Evolutionary conservation across 2,329 filamentous ascomycete species (phyloP), one percentile per base, ranked within the genome.

Genomic region (Sphaerostilbella broomeana): DNA sequence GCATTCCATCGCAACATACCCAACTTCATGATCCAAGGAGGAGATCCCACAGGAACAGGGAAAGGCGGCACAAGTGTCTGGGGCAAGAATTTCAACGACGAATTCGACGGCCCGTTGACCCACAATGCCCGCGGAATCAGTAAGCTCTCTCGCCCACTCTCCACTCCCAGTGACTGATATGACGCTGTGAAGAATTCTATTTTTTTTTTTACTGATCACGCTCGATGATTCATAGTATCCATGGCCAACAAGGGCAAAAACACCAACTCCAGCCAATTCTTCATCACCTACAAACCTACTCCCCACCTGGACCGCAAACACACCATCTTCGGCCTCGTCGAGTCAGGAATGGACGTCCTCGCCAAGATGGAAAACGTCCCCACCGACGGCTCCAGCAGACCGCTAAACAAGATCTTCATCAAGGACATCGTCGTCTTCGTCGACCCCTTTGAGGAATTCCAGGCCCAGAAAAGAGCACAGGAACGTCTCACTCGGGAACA

Each of bases 211-310:
- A n/a, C n/a, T n/a, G n/a, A n/a, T n/a, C n/a, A n/a, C n/a, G n/a
- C 32, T 46, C 16, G 15, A 13, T 24, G 12, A 6, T n/a, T 17
- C 7, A 4, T 35, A 63, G 60, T 65, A 18, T 88, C 83, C 50
- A 98, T 98, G 92, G 92, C 92, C 27, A 98, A 98, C 63, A 98
- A 98, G 59, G 92, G 92, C 43, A 95, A 95, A 57, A 90, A 95
- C 57, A 97, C 90, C 16, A 98, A 98, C 63, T 92, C 86, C 7
- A 86, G 79, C 51, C 92, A 98, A 62, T 98, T 81, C 58, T 98
- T 97, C 69, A 84, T 98, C 56, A 86, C 84, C 0, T 98, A 98
- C 61, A 81, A 86, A 35, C 72, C 84, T 1, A 78, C 82, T 0
- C 81, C 84, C 47, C 92, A 98, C 64, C 74, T 98, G 1, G 87